phyloP scores from a whole-genome alignment of 306 rosid species.

The Prinsepia uniflora region DNA sequence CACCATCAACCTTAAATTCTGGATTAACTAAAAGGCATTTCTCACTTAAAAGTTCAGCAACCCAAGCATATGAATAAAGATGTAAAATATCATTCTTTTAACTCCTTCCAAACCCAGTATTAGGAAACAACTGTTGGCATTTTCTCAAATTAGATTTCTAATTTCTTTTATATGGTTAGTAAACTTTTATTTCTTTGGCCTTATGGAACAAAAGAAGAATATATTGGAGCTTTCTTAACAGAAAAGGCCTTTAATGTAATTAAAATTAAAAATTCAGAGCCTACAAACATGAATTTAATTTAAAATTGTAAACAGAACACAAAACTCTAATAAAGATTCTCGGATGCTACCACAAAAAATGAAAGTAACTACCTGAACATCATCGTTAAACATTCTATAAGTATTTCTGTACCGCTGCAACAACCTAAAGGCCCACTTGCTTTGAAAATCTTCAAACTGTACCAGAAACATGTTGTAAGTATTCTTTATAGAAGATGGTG shows the following conservation, averaged over 20 bases:
- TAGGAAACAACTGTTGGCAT: background rate
- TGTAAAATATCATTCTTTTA: background rate
- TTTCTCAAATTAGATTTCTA: background rate
- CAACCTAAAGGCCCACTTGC: conserved; percentile 99
- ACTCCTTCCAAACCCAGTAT: background rate
- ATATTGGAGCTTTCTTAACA: background rate
- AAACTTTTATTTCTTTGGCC: background rate
- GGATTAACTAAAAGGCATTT: background rate
- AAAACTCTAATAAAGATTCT: background rate
- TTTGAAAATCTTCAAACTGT: conserved; percentile 99
- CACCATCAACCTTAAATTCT: background rate
- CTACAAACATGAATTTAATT: background rate
- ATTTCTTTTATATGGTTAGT: background rate
- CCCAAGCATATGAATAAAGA: background rate
- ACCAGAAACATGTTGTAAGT: conserved; percentile 19
- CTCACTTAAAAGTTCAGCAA: background rate
- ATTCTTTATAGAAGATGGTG: background rate
- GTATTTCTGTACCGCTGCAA: conserved; percentile 86
- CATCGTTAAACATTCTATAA: conserved; percentile 98
- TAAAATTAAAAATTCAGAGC: background rate
- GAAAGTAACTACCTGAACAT: conserved; percentile 73
- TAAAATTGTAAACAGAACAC: background rate
- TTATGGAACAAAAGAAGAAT: background rate
- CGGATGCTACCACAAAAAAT: background rate
- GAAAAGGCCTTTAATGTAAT: background rate